Base-by-base conservation (phyloP, 805 yeast genomes). In the Metschnikowia amazonensis region DNA sequence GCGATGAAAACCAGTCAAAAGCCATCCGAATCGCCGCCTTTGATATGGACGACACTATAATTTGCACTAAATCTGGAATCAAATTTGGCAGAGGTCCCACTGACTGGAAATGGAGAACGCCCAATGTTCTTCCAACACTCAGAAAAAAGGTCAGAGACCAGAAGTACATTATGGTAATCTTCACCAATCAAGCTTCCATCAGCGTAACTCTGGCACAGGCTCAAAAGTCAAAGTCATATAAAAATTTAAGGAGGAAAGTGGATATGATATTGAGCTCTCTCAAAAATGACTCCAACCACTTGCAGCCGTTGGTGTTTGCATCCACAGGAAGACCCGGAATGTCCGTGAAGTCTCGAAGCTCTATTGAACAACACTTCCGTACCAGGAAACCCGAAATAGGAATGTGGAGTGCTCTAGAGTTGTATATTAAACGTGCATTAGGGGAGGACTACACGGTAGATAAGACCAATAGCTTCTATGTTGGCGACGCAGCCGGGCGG, bases 401-500 rank as follows among this genome's bases (percentile, higher is more conserved):
- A 0, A 86, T 90, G 95, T 86, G 86, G 82, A 62, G 72, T 0
- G 75, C 72, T 41, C 67, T 86, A 28, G 48, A 56, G 5, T 55
- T 61, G 13, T 82, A 77, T 53, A 48, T 79, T 47, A 56, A 13
- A 39, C 49, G 33, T 32, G 44, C 43, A 16, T 49, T 23, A 42
- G 56, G 59, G 2, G 50, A 52, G 0, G 56, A 57, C 2, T 36
- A 27, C 10, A 46, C 47, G 7, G 53, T 81, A 2, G 81, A 80
- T 54, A 41, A 60, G 40, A 65, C 59, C 0, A 52, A 63, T 8
- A 77, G 87, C 42, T 70, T 82, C 44, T 94, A 67, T 62, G 90
- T 89, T n/a, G 99, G 99, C 5, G 99, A 92, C 67, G 98, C 98
- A 0, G 98, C 97, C 5, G 99, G 98, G 0, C 71, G 98, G 43